Evolutionary conservation across 2,329 filamentous ascomycete genomes (phyloP).

Genomic region (Venturia pyrina): DNA sequence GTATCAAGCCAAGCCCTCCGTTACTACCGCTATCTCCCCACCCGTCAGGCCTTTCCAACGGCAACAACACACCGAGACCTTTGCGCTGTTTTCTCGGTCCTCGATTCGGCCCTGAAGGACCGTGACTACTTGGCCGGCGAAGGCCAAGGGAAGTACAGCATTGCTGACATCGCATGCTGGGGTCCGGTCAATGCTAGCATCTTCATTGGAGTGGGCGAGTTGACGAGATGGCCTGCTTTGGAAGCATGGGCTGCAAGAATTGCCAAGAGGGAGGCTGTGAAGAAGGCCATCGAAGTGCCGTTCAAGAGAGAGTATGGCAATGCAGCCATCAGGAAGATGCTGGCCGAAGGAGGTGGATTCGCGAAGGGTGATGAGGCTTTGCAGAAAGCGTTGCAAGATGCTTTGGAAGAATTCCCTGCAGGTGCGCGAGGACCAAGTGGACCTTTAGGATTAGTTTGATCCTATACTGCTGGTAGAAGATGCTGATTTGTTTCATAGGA

Average conservation of each 20-base stretch:
- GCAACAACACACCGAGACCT: conserved; percentile 42
- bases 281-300: conserved; percentile 6
- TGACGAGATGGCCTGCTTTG: conserved; percentile 5
- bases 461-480: not conserved
- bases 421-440: not conserved
- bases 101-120: conserved; percentile 43
- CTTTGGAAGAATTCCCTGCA: not conserved
- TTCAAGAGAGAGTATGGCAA: not conserved
- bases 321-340: not conserved
- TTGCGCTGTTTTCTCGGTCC: conserved; percentile 41
- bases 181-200: not conserved
- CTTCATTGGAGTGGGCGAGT: conserved; percentile 5
- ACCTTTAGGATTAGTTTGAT: no score
- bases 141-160: conserved; percentile 43
- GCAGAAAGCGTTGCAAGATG: conserved; percentile 1
- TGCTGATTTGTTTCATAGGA: not conserved
- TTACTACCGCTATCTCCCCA: conserved; percentile 17
- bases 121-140: conserved; percentile 45
- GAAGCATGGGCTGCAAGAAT: conserved; percentile 7
- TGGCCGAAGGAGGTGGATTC: not conserved
- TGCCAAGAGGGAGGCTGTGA: not conserved
- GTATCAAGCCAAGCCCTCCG: conserved; percentile 35
- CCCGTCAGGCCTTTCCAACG: conserved; percentile 7
- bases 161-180: conserved; percentile 35
- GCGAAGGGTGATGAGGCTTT: not conserved